phyloP scores from a whole-genome alignment of 805 yeast genomes.

The Candida dajiaensis region DNA sequence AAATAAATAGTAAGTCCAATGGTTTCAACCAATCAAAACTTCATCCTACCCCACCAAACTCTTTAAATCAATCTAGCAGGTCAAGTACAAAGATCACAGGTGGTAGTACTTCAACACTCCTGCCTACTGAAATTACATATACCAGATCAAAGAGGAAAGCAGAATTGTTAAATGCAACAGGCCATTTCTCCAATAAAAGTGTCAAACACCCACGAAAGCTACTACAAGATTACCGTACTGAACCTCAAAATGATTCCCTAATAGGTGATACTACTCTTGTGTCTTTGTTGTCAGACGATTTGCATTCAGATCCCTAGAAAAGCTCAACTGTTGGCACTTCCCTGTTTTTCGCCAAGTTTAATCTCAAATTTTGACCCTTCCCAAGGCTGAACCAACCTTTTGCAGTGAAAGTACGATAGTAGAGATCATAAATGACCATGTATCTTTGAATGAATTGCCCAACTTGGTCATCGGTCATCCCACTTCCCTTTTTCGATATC shows the following conservation, averaged over 20 bases:
- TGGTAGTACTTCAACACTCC: background rate
- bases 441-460: conserved; percentile 68
- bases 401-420: conserved; percentile 39
- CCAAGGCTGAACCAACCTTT: conserved; percentile 23
- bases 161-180: background rate
- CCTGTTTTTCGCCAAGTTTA: conserved; percentile 15
- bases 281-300: conserved; percentile 12
- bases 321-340: conserved; percentile 6
- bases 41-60: background rate
- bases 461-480: conserved; percentile 79
- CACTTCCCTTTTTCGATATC: conserved; percentile 48
- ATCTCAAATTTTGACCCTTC: conserved; percentile 11
- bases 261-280: conserved; percentile 1
- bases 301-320: background rate
- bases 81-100: background rate
- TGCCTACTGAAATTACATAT: background rate
- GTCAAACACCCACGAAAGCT: conserved; percentile 2
- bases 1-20: background rate
- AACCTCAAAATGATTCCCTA: no score
- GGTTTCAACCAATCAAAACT: background rate
- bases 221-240: background rate
- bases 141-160: background rate
- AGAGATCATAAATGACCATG: conserved; percentile 78
- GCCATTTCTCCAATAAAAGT: background rate
- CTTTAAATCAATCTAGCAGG: background rate